Conservation (phyloP, 768 basidiomycete species). For the Suillus sp. region DNA sequence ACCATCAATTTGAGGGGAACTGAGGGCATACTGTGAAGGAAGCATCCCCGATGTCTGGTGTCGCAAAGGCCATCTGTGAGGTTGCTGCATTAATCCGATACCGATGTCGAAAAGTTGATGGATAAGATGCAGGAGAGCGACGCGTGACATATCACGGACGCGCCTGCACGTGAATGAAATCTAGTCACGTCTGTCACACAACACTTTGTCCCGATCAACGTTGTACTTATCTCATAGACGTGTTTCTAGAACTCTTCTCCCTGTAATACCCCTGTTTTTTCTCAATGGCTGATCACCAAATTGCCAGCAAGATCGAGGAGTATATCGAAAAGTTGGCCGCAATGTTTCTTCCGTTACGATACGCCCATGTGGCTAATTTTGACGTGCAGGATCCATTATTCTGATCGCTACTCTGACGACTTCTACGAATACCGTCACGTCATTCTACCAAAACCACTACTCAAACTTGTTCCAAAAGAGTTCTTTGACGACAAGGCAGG, state of each 20-base stretch:
- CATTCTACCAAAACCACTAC: slow-evolving; percentile 90
- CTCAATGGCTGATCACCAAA: slow-evolving; percentile 38
- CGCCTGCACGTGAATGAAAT: slow-evolving; percentile 28
- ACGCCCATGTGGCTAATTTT: slow-evolving; percentile 19
- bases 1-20: not conserved
- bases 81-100: not conserved
- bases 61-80: not conserved
- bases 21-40: not conserved
- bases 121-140: not conserved
- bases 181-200: slow-evolving; percentile 9
- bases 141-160: slow-evolving; percentile 30
- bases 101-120: not conserved
- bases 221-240: slow-evolving; percentile 10
- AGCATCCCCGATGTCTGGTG: not conserved
- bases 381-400: slow-evolving; percentile 75
- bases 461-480: slow-evolving; percentile 90
- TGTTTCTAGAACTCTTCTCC: slow-evolving; percentile 7
- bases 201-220: not conserved
- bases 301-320: slow-evolving; percentile 62
- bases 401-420: slow-evolving; percentile 91
- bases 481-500: slow-evolving; percentile 80
- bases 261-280: slow-evolving; percentile 17
- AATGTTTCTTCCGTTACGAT: slow-evolving; percentile 17
- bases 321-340: slow-evolving; percentile 71
- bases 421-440: slow-evolving; percentile 96